phyloP scores from a whole-genome alignment of 2,329 filamentous ascomycete species.

The Exophiala sp. region DNA sequence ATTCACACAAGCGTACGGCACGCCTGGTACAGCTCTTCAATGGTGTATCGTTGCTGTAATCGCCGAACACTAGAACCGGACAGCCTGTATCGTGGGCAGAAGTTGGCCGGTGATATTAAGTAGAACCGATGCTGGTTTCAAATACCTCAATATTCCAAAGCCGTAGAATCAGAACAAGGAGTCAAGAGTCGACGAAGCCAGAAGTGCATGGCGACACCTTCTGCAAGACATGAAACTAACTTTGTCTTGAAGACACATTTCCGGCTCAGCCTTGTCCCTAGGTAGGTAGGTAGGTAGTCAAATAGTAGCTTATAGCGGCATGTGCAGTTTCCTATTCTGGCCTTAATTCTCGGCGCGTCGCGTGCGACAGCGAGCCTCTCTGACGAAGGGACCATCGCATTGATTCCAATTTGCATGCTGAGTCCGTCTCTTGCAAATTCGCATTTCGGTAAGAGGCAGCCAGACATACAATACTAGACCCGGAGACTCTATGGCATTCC shows the following conservation, averaged over 20 bases:
- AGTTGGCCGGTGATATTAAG: no score
- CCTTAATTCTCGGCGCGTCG: neutral
- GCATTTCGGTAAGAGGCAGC: neutral
- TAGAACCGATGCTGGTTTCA: no score
- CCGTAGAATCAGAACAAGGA: no score
- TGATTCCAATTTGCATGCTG: neutral
- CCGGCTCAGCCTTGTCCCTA: neutral
- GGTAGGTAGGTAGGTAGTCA: no score
- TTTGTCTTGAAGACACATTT: neutral
- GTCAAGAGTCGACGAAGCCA: neutral
- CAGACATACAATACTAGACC: neutral
- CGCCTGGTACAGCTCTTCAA: no score
- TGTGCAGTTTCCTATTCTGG: neutral
- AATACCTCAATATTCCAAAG: no score
- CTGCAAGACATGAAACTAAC: neutral
- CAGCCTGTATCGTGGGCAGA: no score
- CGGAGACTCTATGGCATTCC: conserved; percentile 50
- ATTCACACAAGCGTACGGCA: no score
- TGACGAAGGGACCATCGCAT: no score
- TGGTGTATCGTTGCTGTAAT: no score
- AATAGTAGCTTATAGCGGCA: neutral
- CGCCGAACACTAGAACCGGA: no score
- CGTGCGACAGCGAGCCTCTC: neutral
- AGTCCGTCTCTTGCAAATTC: neutral
- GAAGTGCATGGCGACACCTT: neutral